These are phyloP conservation scores for Tulasnella sp. DNA, from an alignment of 768 basidiomycete species.

Conservation along the genomic window DNA sequence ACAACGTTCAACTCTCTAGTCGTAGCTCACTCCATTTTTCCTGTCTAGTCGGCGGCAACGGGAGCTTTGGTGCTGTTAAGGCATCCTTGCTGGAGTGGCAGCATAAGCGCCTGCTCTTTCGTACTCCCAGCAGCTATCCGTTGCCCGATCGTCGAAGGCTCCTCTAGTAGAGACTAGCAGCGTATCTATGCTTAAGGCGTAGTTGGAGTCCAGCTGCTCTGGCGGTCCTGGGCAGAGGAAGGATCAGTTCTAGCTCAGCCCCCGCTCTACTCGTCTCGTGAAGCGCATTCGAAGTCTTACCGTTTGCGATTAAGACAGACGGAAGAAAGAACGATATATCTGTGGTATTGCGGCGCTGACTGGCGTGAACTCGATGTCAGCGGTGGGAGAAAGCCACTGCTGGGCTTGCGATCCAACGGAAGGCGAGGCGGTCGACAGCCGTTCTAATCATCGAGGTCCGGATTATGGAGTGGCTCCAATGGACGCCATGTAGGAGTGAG, in stretches of 20 bases:
- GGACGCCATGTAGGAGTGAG: not conserved
- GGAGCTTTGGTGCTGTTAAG: too few species aligned
- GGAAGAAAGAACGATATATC: not conserved
- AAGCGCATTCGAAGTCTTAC: not conserved
- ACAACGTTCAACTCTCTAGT: not conserved
- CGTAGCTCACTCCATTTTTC: not conserved
- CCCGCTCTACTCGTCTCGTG: not conserved
- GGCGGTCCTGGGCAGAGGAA: not conserved
- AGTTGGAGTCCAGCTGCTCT: too few species aligned
- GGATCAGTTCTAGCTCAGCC: not conserved
- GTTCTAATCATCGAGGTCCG: not conserved
- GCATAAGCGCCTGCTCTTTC: too few species aligned
- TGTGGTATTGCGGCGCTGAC: not conserved
- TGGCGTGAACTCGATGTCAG: not conserved
- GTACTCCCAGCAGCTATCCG: too few species aligned
- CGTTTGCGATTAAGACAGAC: not conserved
- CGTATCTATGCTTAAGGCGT: too few species aligned
- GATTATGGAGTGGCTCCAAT: not conserved
- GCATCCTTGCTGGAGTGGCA: too few species aligned
- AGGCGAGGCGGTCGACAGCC: not conserved
- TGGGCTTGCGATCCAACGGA: not conserved
- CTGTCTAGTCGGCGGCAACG: not conserved
- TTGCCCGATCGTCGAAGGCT: too few species aligned
- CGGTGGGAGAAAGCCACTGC: not conserved
- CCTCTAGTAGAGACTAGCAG: too few species aligned